These are phyloP conservation scores for Heliosperma pusillum DNA, from an alignment of 148 eudicot species.

Conservation along the genomic window DNA sequence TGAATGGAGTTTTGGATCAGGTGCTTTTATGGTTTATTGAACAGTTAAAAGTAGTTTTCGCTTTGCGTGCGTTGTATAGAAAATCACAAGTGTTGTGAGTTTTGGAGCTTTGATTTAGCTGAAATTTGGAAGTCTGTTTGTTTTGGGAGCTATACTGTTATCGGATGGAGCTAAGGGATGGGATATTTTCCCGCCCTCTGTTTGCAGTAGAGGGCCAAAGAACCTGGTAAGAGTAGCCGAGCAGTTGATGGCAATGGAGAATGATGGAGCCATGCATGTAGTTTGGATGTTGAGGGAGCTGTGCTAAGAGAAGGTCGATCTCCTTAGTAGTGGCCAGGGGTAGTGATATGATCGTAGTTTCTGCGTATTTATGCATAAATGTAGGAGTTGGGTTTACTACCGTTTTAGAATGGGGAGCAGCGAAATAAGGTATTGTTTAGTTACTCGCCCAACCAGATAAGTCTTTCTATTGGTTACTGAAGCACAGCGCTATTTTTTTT, in stretches of 20 bases:
- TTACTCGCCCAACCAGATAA: too few species aligned
- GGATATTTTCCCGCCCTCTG: too few species aligned
- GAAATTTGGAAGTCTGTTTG: background rate
- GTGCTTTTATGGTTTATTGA: background rate
- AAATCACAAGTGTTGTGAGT: background rate
- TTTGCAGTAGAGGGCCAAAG: too few species aligned
- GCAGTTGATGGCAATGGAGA: too few species aligned
- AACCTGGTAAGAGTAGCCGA: too few species aligned
- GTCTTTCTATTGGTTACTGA: too few species aligned
- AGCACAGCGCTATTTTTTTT: too few species aligned
- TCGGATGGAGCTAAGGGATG: background rate
- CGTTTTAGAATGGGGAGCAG: background rate
- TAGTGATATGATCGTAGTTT: background rate
- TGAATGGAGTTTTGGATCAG: background rate
- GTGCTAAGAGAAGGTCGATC: background rate
- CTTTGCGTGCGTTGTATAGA: background rate
- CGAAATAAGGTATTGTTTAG: too few species aligned
- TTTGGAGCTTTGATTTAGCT: background rate
- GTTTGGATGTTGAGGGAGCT: background rate
- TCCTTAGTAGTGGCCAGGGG: background rate
- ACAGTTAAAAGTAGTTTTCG: background rate
- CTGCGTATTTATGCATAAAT: background rate
- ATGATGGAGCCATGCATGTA: background rate
- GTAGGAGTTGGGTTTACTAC: background rate
- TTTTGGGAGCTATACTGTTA: background rate